Conservation (phyloP, 2,329 filamentous ascomycete genomes). For the Trichoderma asperellum region DNA sequence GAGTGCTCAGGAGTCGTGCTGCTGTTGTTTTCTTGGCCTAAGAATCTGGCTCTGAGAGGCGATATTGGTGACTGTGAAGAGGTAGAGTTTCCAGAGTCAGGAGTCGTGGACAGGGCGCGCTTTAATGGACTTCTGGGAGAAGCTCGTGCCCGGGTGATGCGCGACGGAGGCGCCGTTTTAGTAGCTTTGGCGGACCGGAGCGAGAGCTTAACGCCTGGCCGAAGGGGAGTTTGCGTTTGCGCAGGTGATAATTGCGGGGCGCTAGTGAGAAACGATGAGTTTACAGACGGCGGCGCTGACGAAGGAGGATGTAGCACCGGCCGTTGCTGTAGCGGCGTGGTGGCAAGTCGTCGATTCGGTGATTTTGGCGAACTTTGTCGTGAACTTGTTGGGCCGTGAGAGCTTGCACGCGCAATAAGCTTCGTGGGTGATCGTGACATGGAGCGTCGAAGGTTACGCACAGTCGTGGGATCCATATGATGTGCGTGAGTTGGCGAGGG, state of each 20-base stretch:
- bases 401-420: constrained; percentile 63
- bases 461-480: constrained; percentile 80
- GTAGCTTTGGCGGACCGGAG: constrained; percentile 65
- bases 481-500: constrained; percentile 83
- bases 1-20: constrained; percentile 43
- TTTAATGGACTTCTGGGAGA: constrained; percentile 83
- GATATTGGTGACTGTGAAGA: constrained; percentile 51
- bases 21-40: constrained; percentile 51
- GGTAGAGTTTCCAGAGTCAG: constrained; percentile 70
- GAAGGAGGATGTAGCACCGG: constrained; percentile 40
- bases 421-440: constrained; percentile 94
- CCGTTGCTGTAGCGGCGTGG: constrained; percentile 42
- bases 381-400: constrained; percentile 54
- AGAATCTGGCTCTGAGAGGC: constrained; percentile 43
- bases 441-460: constrained; percentile 82
- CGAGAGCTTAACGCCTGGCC: constrained; percentile 68
- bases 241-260: constrained; percentile 52
- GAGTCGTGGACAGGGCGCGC: constrained; percentile 71
- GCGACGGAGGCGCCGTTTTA: constrained; percentile 51
- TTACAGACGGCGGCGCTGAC: constrained; percentile 43
- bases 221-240: constrained; percentile 67
- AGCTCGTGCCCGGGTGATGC: constrained; percentile 65
- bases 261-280: constrained; percentile 37
- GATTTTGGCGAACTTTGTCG: constrained; percentile 54
- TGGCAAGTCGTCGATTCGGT: constrained; percentile 52